A percentile compares a stretch with the other conserved stretches of the same genome.
phyloP scores from a whole-genome alignment of 2,329 filamentous ascomycete species.

The Intubia oerlemansii region DNA sequence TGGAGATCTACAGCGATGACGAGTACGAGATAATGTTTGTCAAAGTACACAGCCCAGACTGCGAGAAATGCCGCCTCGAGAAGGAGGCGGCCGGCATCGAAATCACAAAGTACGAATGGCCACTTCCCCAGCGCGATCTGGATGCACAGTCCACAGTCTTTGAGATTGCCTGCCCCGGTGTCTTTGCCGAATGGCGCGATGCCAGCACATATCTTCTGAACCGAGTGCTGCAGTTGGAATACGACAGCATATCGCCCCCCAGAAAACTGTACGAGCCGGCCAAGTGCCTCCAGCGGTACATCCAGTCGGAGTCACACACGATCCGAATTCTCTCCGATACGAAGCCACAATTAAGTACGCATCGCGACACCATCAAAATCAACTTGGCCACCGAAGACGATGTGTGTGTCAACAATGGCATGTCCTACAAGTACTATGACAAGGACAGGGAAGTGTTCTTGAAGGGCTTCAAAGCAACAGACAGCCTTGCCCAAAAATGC shows the following conservation, averaged over 20 bases:
- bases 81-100: slow-evolving; percentile 13
- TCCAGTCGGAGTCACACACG: too few relatives aligned
- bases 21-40: too few relatives aligned
- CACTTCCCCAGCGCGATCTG: slow-evolving; percentile 17
- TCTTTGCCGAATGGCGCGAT: slow-evolving; percentile 27
- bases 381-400: slow-evolving; percentile 9
- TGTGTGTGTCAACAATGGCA: slow-evolving; percentile 23
- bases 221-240: slow-evolving; percentile 17
- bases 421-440: slow-evolving; percentile 20
- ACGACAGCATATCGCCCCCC: slow-evolving; percentile 11
- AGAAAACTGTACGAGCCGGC: not conserved
- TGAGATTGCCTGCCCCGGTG: slow-evolving; percentile 22
- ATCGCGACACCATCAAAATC: slow-evolving; percentile 12
- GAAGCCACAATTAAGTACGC: slow-evolving; percentile 16
- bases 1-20: too few relatives aligned
- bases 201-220: slow-evolving; percentile 19
- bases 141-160: slow-evolving; percentile 26
- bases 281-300: not conserved
- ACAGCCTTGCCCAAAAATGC: slow-evolving; percentile 14
- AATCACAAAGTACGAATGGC: slow-evolving; percentile 34
- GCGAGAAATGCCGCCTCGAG: slow-evolving; percentile 13
- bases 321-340: slow-evolving; percentile 1
- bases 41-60: not conserved
- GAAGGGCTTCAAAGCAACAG: slow-evolving; percentile 3
- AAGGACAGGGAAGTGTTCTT: slow-evolving; percentile 4